Evolutionary conservation across 495 filamentous ascomycete genomes (phyloP), one percentile per base, ranked within the genome.

Genomic region (Hapsidospora chrysogenum): DNA sequence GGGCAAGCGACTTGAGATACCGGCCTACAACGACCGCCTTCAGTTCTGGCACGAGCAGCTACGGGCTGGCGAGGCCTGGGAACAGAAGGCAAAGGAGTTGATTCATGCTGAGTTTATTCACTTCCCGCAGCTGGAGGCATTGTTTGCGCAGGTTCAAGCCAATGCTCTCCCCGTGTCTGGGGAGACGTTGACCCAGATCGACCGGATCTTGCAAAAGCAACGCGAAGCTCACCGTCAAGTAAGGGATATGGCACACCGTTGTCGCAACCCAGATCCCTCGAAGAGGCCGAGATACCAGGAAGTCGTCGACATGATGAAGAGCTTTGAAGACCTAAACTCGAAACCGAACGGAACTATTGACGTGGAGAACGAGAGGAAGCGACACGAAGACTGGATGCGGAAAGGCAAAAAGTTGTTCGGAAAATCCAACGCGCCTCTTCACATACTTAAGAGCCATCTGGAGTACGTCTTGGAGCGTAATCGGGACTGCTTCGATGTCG

Each of bases 351-450:
- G 89, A 3, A 92, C 87, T 0, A 65, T 92, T 30, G 89, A 99
- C 51, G 66, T 99, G 16, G 89, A 99, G 49, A 84, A 83, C 44
- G 84, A 95, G 50, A 82, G 92, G 52, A 92, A 86, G 50, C 76
- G 83, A 9, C 89, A 99, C 44, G 89, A 96, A 46, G 92, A 99
- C 51, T 99, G 89, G 89, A 99, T 99, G 89, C 65, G 89, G 28
- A 82, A 85, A 45, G 89, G 89, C 19, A 99, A 99, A 59, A 96
- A 96, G 57, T 60, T 99, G 0, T 99, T 99, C 45, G 92, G 92
- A 25, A 99, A 99, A 56, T 86, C 92, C 2, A 99, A 99, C 52
- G 89, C 89, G 3, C 89, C 89, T 9, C 56, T 99, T 19, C 89
- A 96, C 48, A 99, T 99, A 41, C 59, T 99, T 17, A 81, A 81